These are phyloP conservation scores for Pseudonitzschia multistriata DNA, from an alignment of 108 stramenopile genomes.

Conservation along the genomic window DNA sequence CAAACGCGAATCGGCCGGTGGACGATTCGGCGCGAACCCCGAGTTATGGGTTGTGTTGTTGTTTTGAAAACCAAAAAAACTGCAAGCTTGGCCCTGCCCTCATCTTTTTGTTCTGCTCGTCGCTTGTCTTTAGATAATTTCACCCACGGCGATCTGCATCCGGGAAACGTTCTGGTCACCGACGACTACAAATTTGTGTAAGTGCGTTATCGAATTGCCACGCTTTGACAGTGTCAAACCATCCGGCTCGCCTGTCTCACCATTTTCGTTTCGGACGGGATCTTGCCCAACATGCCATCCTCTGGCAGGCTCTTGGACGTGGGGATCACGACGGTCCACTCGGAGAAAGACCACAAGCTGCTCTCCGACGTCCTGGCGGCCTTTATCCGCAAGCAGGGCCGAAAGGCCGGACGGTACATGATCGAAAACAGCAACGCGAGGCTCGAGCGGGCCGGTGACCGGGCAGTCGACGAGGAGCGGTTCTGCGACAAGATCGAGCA, in stretches of 20 bases:
- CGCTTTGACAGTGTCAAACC: background rate
- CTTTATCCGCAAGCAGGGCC: slow-evolving; percentile 51
- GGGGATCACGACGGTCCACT: slow-evolving; percentile 55
- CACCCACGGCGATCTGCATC: slow-evolving; percentile 76
- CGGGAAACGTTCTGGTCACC: slow-evolving; percentile 41
- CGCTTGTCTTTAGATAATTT: slow-evolving; percentile 19
- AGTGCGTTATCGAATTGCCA: background rate
- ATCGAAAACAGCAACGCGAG: slow-evolving; percentile 46
- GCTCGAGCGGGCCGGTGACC: slow-evolving; percentile 13
- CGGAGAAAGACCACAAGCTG: slow-evolving; percentile 47
- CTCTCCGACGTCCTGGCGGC: slow-evolving; percentile 49
- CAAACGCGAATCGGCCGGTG: too few species aligned
- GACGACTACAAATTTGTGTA: slow-evolving; percentile 15
- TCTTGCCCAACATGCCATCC: too few species aligned
- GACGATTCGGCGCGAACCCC: too few species aligned
- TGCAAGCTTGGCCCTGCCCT: too few species aligned
- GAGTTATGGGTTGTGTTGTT: too few species aligned
- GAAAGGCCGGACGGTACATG: slow-evolving; percentile 45
- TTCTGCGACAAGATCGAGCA: slow-evolving; percentile 48
- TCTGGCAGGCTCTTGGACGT: slow-evolving; percentile 61
- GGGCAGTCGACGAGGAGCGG: slow-evolving; percentile 40
- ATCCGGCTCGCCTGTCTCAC: background rate
- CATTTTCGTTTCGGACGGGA: background rate
- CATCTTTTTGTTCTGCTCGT: background rate
- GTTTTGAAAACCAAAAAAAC: too few species aligned